Conservation (phyloP, 768 basidiomycete genomes). For the Russula griseocarnosa region DNA sequence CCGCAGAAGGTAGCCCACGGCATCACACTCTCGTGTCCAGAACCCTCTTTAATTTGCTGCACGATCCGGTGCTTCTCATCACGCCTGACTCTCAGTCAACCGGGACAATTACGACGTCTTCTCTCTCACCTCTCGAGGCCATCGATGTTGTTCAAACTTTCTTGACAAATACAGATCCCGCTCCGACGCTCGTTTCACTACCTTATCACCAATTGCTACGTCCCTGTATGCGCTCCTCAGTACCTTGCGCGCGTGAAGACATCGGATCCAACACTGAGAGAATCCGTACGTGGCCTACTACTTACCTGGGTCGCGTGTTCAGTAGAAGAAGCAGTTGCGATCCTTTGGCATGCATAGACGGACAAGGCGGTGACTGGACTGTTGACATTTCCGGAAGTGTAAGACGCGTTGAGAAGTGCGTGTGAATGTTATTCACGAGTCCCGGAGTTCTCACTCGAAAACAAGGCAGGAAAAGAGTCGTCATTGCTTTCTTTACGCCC, state of each 20-base stretch:
- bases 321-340: slow-evolving; percentile 47
- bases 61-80: slow-evolving; percentile 45
- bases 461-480: slow-evolving; percentile 29
- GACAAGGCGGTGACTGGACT: slow-evolving; percentile 52
- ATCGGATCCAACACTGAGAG: slow-evolving; percentile 60
- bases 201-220: slow-evolving; percentile 66
- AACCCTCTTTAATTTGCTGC: slow-evolving; percentile 48
- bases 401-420: slow-evolving; percentile 44
- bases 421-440: slow-evolving; percentile 11
- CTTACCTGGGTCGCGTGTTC: slow-evolving; percentile 70
- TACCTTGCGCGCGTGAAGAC: slow-evolving; percentile 52
- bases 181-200: slow-evolving; percentile 55
- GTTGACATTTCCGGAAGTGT: slow-evolving; percentile 54
- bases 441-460: background rate
- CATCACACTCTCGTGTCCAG: slow-evolving; percentile 34
- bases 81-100: slow-evolving; percentile 9
- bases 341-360: slow-evolving; percentile 55
- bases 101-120: slow-evolving; percentile 6
- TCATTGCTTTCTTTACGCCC: slow-evolving; percentile 50
- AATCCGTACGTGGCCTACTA: slow-evolving; percentile 56
- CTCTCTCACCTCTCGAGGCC: slow-evolving; percentile 37
- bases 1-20: slow-evolving; percentile 35
- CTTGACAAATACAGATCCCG: slow-evolving; percentile 74
- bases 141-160: slow-evolving; percentile 53
- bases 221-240: slow-evolving; percentile 61